Percentiles rank a stretch among this genome's conserved stretches.
Evolutionary conservation across 2,329 filamentous ascomycete genomes (phyloP).

Genomic region (Ambrosiella cleistominuta): DNA sequence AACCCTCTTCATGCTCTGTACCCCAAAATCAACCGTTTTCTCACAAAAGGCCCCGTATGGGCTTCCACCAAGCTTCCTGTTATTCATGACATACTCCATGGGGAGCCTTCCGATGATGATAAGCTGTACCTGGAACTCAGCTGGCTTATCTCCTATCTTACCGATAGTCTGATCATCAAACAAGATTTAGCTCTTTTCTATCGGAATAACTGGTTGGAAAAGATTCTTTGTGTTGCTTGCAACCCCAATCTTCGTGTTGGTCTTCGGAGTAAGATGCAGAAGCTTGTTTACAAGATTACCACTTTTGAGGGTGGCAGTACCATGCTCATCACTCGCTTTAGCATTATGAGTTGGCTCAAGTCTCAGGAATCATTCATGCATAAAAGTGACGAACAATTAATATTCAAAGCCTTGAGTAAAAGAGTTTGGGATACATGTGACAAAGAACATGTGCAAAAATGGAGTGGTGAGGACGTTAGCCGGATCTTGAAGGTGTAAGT

Average conservation of each 20-base stretch:
- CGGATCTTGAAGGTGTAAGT: slow-evolving; percentile 6
- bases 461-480: slow-evolving; percentile 11
- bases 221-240: slow-evolving; percentile 49
- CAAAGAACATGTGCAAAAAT: slow-evolving; percentile 22
- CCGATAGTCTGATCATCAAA: slow-evolving; percentile 45
- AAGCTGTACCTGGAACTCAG: slow-evolving; percentile 52
- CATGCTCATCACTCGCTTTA: slow-evolving; percentile 63
- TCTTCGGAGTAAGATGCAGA: slow-evolving; percentile 40
- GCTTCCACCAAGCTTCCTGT: slow-evolving; percentile 54
- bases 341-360: slow-evolving; percentile 53
- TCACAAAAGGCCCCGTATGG: slow-evolving; percentile 66
- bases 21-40: slow-evolving; percentile 67
- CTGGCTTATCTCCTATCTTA: slow-evolving; percentile 57
- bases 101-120: slow-evolving; percentile 55
- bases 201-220: slow-evolving; percentile 52
- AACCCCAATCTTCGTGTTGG: slow-evolving; percentile 45
- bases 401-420: slow-evolving; percentile 36
- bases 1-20: slow-evolving; percentile 73
- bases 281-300: slow-evolving; percentile 49
- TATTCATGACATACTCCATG: slow-evolving; percentile 42
- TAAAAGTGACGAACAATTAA: slow-evolving; percentile 34
- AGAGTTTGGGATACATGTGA: slow-evolving; percentile 50
- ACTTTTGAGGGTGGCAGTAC: slow-evolving; percentile 55
- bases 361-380: slow-evolving; percentile 5
- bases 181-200: slow-evolving; percentile 44